These are phyloP conservation scores for Artemisia tridentata DNA, from an alignment of 129 eudicot genomes.

Conservation along the genomic window DNA sequence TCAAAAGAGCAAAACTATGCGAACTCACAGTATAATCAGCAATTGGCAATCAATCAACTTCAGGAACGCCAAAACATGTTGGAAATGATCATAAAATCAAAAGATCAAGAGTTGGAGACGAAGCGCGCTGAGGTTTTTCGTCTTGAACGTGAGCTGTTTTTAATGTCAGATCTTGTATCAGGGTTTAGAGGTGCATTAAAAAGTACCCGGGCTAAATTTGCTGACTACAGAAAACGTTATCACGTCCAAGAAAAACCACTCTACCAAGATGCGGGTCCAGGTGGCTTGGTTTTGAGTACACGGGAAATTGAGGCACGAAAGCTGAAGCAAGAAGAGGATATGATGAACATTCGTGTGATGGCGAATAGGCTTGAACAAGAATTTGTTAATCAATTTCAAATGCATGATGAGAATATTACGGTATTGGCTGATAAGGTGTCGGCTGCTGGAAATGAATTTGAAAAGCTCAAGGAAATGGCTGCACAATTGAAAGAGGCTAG, in stretches of 20 bases:
- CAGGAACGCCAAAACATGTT: constrained; percentile 39
- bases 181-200: constrained; percentile 70
- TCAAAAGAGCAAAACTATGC: constrained; percentile 41
- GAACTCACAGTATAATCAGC: constrained; percentile 38
- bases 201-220: constrained; percentile 47
- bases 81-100: constrained; percentile 40
- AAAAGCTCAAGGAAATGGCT: constrained; percentile 37
- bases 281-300: constrained; percentile 70
- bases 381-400: constrained; percentile 27
- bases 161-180: constrained; percentile 54
- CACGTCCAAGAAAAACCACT: constrained; percentile 60
- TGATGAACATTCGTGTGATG: constrained; percentile 16
- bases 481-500: constrained; percentile 24
- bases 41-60: constrained; percentile 39
- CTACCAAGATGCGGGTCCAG: constrained; percentile 73
- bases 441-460: constrained; percentile 44
- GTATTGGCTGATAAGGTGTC: constrained; percentile 39
- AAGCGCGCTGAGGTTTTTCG: constrained; percentile 46
- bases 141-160: constrained; percentile 61
- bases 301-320: constrained; percentile 61
- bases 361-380: constrained; percentile 36
- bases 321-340: constrained; percentile 32
- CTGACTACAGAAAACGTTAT: constrained; percentile 50
- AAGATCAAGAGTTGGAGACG: constrained; percentile 48
- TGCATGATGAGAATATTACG: constrained; percentile 27